Conservation (phyloP, 2,329 filamentous ascomycete species). For the Exutisphaerella laricina region DNA sequence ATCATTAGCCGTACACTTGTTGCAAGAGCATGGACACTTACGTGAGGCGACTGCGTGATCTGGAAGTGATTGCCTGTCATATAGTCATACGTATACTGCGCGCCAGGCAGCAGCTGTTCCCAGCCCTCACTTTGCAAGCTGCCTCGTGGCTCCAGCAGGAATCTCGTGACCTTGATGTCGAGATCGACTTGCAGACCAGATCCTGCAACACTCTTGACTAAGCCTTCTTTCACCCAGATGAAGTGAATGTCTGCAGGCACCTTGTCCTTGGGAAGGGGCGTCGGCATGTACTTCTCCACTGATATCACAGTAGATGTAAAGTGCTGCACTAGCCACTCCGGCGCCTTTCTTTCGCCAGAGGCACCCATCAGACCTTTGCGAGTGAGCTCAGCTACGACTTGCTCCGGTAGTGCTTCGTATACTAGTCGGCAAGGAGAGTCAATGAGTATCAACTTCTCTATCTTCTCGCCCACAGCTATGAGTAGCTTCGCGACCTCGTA, state of each 20-base stretch:
- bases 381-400: conserved; percentile 26
- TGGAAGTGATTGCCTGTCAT: conserved; percentile 33
- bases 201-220: conserved; percentile 27
- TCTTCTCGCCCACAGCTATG: conserved; percentile 20
- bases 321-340: conserved; percentile 30
- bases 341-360: conserved; percentile 24
- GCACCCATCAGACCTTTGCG: conserved; percentile 27
- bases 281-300: conserved; percentile 28
- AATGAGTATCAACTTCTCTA: conserved; percentile 28
- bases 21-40: conserved; percentile 12
- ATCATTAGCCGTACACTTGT: not conserved
- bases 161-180: conserved; percentile 29
- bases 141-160: conserved; percentile 28
- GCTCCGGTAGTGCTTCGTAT: conserved; percentile 25
- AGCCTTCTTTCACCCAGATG: conserved; percentile 30
- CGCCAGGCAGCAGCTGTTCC: conserved; percentile 29
- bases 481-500: conserved; percentile 36
- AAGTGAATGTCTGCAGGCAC: conserved; percentile 27
- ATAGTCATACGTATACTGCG: conserved; percentile 25
- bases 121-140: conserved; percentile 28
- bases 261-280: conserved; percentile 17
- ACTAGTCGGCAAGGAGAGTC: conserved; percentile 27
- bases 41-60: conserved; percentile 29
- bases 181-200: conserved; percentile 29
- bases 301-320: conserved; percentile 28